These are phyloP conservation scores for Setomelanomma holmii DNA, from an alignment of 2,329 filamentous ascomycete genomes.

Conservation along the genomic window DNA sequence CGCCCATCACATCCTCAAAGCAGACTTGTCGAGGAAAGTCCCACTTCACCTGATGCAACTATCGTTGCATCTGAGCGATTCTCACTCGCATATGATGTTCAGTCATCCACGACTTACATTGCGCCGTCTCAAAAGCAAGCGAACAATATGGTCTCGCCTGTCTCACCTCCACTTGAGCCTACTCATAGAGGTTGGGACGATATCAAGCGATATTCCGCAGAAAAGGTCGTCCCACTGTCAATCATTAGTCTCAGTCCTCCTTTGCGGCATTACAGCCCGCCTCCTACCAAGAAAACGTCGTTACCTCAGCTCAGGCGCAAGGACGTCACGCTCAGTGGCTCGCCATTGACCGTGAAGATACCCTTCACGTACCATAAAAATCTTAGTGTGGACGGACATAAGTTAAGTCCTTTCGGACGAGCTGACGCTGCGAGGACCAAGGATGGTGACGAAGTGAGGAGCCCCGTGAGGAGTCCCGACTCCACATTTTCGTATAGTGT, in stretches of 20 bases:
- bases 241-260: conserved; percentile 6
- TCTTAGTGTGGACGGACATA: conserved; percentile 26
- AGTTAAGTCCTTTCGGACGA: conserved; percentile 16
- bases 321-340: conserved; percentile 24
- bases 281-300: conserved; percentile 23
- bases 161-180: conserved; percentile 1
- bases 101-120: background rate
- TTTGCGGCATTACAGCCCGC: conserved; percentile 11
- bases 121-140: conserved; percentile 4
- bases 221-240: conserved; percentile 5
- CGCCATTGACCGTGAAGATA: conserved; percentile 29
- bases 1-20: conserved; percentile 3
- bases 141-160: background rate
- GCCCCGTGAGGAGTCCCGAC: background rate
- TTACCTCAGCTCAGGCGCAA: conserved; percentile 18
- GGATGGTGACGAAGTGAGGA: no score
- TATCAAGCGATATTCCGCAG: conserved; percentile 27
- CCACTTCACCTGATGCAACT: conserved; percentile 6
- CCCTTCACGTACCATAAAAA: conserved; percentile 20
- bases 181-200: conserved; percentile 39
- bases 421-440: conserved; percentile 9
- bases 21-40: conserved; percentile 1
- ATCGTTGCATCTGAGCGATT: conserved; percentile 1
- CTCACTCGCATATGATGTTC: conserved; percentile 2
- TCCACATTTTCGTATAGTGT: background rate